Conservation (phyloP, 1,284 basidiomycete genomes). For the Ceratobasidium sp. region DNA sequence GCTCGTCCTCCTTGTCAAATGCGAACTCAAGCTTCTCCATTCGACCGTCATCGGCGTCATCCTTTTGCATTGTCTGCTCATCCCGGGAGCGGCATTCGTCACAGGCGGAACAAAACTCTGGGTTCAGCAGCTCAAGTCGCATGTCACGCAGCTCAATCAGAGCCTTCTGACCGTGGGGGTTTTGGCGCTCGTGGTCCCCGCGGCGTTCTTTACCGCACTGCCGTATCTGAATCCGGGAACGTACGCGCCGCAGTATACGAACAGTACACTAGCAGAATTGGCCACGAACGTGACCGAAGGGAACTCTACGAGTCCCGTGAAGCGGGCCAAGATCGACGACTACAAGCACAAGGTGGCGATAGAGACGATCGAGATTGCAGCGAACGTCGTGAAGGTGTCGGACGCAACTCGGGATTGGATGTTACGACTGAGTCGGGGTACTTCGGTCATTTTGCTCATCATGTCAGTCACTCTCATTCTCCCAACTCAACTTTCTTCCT, state of each 20-base stretch:
- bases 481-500: neutral
- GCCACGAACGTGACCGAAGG: neutral
- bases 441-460: conserved; percentile 70
- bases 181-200: conserved; percentile 71
- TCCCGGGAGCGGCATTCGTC: conserved; percentile 72
- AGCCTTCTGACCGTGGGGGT: conserved; percentile 73
- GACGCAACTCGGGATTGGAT: conserved; percentile 62
- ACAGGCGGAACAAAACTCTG: conserved; percentile 69
- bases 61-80: conserved; percentile 70
- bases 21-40: conserved; percentile 70
- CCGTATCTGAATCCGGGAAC: conserved; percentile 22
- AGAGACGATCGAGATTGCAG: conserved; percentile 19
- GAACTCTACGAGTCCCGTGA: conserved; percentile 11
- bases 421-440: conserved; percentile 72
- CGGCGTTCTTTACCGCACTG: conserved; percentile 72
- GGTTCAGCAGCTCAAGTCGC: conserved; percentile 66
- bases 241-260: conserved; percentile 38
- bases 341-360: conserved; percentile 34
- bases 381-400: conserved; percentile 55
- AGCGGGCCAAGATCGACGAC: conserved; percentile 25
- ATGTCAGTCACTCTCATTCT: conserved; percentile 61
- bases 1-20: conserved; percentile 71
- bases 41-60: conserved; percentile 74
- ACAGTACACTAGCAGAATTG: conserved; percentile 39
- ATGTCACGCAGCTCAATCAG: conserved; percentile 60